A percentile compares a stretch with the other conserved stretches of the same genome.
phyloP scores from a whole-genome alignment of 176 grass and related monocot species.

The Miscanthus lutarioriparius region DNA sequence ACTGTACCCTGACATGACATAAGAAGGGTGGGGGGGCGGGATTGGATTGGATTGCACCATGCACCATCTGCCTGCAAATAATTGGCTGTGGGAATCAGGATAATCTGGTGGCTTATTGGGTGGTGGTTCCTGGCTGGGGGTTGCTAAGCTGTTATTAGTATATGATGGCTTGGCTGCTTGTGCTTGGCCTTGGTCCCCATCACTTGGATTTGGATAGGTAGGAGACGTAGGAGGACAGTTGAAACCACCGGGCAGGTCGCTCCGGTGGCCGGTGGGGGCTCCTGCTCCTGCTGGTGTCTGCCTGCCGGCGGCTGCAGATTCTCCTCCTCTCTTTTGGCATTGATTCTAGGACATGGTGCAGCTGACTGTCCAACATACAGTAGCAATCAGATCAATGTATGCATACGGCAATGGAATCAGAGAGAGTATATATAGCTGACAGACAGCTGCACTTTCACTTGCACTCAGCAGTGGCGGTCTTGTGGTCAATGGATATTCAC shows the following conservation, averaged over 20 bases:
- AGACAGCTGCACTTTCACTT: background rate
- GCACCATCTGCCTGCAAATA: conserved; percentile 27
- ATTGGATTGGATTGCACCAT: conserved; percentile 29
- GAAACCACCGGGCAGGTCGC: conserved; percentile 39
- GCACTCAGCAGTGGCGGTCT: background rate
- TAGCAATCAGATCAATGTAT: background rate
- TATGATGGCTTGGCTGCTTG: background rate
- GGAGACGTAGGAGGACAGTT: conserved; percentile 40
- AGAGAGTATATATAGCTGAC: background rate
- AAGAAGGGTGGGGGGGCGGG: background rate
- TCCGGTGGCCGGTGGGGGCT: conserved; percentile 39
- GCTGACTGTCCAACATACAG: conserved; percentile 19
- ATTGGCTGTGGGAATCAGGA: conserved; percentile 7
- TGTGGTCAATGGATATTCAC: background rate
- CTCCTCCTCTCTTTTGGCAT: conserved; percentile 24
- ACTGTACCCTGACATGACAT: conserved; percentile 18
- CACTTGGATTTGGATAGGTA: conserved; percentile 22
- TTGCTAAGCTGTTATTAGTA: conserved; percentile 26
- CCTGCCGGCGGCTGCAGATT: conserved; percentile 40
- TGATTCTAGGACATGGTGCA: background rate
- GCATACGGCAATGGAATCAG: background rate
- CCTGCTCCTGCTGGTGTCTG: background rate
- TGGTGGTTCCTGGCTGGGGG: background rate
- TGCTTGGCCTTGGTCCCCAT: conserved; percentile 35
- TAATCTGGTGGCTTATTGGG: conserved; percentile 4